Conservation (phyloP, 352 stramenopile species). For the Lagenidium sp. region DNA sequence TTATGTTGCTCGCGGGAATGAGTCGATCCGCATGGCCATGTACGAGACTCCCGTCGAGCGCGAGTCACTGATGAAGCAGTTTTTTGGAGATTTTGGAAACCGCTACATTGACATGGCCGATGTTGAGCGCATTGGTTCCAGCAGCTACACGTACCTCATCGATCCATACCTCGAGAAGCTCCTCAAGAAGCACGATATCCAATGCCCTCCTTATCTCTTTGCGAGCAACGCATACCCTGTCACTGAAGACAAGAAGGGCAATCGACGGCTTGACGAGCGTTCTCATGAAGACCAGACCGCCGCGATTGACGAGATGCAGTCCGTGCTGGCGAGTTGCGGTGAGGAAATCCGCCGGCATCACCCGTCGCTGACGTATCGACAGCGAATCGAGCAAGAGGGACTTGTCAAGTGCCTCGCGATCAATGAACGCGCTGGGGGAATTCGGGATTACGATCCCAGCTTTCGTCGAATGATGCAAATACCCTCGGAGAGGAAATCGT, state of each 20-base stretch:
- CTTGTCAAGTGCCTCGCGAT: too few species aligned
- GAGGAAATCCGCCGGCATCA: too few species aligned
- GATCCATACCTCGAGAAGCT: constrained; percentile 8
- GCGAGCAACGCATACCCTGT: too few species aligned
- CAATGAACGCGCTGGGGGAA: too few species aligned
- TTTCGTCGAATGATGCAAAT: too few species aligned
- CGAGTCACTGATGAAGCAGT: constrained; percentile 9
- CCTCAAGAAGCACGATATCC: constrained; percentile 1
- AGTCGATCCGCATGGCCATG: constrained; percentile 7
- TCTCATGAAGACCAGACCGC: not conserved
- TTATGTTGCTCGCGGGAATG: constrained; percentile 5
- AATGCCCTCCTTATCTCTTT: not conserved
- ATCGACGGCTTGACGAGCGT: too few species aligned
- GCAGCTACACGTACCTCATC: constrained; percentile 18
- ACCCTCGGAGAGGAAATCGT: too few species aligned
- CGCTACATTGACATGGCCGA: constrained; percentile 11
- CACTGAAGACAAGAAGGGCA: not conserved
- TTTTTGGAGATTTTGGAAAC: constrained; percentile 13
- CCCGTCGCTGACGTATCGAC: too few species aligned
- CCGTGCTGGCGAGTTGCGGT: too few species aligned
- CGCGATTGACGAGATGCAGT: too few species aligned
- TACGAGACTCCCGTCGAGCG: not conserved
- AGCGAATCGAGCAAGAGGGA: too few species aligned
- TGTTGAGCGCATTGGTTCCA: constrained; percentile 6
- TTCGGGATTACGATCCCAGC: too few species aligned